Conservation (phyloP, 352 stramenopile species). For the Pythium angustatum region DNA sequence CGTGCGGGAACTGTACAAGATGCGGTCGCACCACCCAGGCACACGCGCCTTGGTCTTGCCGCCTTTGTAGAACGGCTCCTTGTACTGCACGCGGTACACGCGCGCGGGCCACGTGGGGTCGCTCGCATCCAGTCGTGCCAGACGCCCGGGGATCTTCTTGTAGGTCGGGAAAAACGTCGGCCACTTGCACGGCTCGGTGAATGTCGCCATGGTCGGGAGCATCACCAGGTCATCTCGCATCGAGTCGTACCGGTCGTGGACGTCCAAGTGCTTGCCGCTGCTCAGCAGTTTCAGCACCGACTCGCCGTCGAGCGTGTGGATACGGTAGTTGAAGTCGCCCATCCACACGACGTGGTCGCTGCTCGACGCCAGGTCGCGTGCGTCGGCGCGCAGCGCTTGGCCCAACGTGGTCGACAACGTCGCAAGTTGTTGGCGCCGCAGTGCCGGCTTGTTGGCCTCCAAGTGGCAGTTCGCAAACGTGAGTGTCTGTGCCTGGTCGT, state of each 20-base stretch:
- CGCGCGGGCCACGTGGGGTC: slow-evolving; percentile 48
- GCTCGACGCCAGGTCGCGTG: slow-evolving; percentile 44
- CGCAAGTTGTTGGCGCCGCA: slow-evolving; percentile 55
- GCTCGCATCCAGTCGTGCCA: slow-evolving; percentile 25
- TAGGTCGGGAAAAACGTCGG: slow-evolving; percentile 79
- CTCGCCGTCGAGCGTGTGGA: slow-evolving; percentile 47
- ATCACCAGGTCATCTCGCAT: slow-evolving; percentile 54
- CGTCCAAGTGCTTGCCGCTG: slow-evolving; percentile 44
- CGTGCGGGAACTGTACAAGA: slow-evolving; percentile 64
- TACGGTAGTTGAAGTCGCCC: slow-evolving; percentile 81
- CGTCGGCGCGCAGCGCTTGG: slow-evolving; percentile 33
- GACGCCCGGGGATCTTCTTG: slow-evolving; percentile 59
- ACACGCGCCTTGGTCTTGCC: slow-evolving; percentile 90
- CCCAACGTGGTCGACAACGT: slow-evolving; percentile 51
- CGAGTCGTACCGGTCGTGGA: slow-evolving; percentile 72
- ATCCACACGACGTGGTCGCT: slow-evolving; percentile 83
- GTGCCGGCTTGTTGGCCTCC: slow-evolving; percentile 55
- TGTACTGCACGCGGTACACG: slow-evolving; percentile 83
- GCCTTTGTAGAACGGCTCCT: slow-evolving; percentile 90
- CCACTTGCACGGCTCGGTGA: slow-evolving; percentile 62
- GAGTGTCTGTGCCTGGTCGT: slow-evolving; percentile 36
- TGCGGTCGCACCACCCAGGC: slow-evolving; percentile 85
- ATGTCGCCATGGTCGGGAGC: slow-evolving; percentile 39
- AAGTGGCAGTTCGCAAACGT: slow-evolving; percentile 75
- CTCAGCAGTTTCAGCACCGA: slow-evolving; percentile 50